Percentiles rank a stretch among this genome's conserved stretches.
These are phyloP conservation scores for Rhizophora mangle DNA, from an alignment of 345 rosid genomes.

Conservation along the genomic window DNA sequence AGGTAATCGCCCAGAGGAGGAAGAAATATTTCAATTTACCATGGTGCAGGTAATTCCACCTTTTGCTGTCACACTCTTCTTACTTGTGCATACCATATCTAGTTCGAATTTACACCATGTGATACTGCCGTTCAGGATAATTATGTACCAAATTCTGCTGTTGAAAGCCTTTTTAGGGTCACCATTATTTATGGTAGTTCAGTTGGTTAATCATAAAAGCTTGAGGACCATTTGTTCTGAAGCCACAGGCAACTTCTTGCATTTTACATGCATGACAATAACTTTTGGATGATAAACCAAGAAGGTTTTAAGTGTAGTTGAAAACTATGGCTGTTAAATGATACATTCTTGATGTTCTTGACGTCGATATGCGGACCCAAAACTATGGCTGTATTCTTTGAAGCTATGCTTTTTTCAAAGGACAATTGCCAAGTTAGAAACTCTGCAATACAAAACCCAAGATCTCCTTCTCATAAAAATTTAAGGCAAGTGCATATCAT, in stretches of 20 bases:
- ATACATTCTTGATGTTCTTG: too few relatives aligned
- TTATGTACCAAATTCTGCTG: background rate
- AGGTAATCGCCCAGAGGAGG: conserved; percentile 87
- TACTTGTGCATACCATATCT: background rate
- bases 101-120: background rate
- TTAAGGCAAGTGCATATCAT: background rate
- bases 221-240: too few relatives aligned
- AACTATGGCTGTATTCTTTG: background rate
- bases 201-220: too few relatives aligned
- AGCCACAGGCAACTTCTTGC: too few relatives aligned
- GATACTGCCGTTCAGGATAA: background rate
- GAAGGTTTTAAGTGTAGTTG: too few relatives aligned
- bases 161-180: too few relatives aligned
- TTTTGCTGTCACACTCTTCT: conserved; percentile 1
- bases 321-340: too few relatives aligned
- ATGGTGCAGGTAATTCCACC: conserved; percentile 64
- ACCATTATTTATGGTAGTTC: too few relatives aligned
- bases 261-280: too few relatives aligned
- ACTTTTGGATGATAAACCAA: too few relatives aligned
- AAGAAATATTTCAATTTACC: conserved; percentile 83
- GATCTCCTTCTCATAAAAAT: too few relatives aligned
- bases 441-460: background rate
- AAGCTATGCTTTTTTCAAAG: background rate
- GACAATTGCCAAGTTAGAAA: background rate
- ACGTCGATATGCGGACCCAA: too few relatives aligned